Evolutionary conservation across 2,329 filamentous ascomycete genomes (phyloP), one percentile per base, ranked within the genome.

Genomic region (Penicillium capsulatum): DNA sequence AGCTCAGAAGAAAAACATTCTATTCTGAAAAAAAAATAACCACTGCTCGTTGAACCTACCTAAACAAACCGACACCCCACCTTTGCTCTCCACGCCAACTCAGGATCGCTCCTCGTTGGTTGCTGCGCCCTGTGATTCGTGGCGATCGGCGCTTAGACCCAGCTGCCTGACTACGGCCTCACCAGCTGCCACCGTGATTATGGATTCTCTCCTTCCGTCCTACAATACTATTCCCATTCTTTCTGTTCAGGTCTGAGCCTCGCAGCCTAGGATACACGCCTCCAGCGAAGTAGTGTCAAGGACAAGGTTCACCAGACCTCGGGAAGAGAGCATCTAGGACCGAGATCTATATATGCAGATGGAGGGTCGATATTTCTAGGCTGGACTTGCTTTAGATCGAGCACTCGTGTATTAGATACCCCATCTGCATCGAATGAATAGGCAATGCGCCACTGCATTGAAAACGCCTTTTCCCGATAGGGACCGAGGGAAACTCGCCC

Each of bases 111-210:
- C 42, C 40, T 37, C 26, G 44, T 50, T 44, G 49, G 44, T 34
- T 38, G 39, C 35, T 45, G 36, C 24, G 17, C 31, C 40, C 29
- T 22, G 19, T 9, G 19, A 40, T 40, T 38, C 35, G 27, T 31
- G 34, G 33, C 31, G 43, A 49, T 43, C 33, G 36, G 42, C 52
- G 51, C 52, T 54, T 52, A 47, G 52, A 49, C 52, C 52, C 37
- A 40, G 45, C 44, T 47, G 47, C 52, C 52, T 51, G 39, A 55
- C 45, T 41, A 42, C 36, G 37, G 47, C 48, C 40, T 46, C 48
- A 51, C 54, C 52, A 55, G 52, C 42, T 55, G 52, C 48, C 51
- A 52, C 44, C 9, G 19, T 22, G 41, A 46, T 43, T 41, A 34
- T 22, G 33, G 33, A 46, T 43, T 39, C 19, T 22, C 9, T 22